A percentile compares a stretch with the other conserved stretches of the same genome.
Conservation (phyloP, 2,329 filamentous ascomycete species). For the Exophiala mesophila region DNA sequence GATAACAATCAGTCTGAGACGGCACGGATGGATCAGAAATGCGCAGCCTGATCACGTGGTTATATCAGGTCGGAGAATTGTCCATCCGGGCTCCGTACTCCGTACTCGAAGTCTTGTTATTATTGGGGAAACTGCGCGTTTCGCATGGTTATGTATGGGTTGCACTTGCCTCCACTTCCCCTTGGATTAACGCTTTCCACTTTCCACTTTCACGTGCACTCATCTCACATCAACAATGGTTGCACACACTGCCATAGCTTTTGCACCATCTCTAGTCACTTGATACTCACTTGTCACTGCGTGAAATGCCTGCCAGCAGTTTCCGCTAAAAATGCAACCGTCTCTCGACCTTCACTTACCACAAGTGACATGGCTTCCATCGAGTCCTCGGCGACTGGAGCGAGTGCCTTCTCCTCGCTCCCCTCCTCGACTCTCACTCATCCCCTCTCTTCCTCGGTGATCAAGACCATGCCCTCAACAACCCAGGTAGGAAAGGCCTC, state of each 20-base stretch:
- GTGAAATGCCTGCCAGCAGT: slow-evolving; percentile 9
- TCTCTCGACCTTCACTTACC: slow-evolving; percentile 11
- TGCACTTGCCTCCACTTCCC: no score
- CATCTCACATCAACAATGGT: slow-evolving; percentile 16
- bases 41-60: no score
- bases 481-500: slow-evolving; percentile 2
- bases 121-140: no score
- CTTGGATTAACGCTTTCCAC: no score
- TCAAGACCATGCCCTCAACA: slow-evolving; percentile 6
- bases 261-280: slow-evolving; percentile 3
- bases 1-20: no score
- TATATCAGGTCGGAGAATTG: no score
- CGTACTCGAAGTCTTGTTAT: no score
- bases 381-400: slow-evolving; percentile 8
- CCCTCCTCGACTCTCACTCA: slow-evolving; percentile 4
- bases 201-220: slow-evolving; percentile 17
- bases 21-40: no score
- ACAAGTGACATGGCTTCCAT: slow-evolving; percentile 8
- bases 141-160: no score
- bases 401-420: slow-evolving; percentile 4
- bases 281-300: slow-evolving; percentile 7
- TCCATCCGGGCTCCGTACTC: no score
- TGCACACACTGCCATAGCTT: slow-evolving; percentile 2
- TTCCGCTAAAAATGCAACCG: slow-evolving; percentile 12
- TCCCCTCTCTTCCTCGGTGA: slow-evolving; percentile 9